Evolutionary conservation across 1,284 basidiomycete species (phyloP).

Genomic region (Ceratobasidium sp.): DNA sequence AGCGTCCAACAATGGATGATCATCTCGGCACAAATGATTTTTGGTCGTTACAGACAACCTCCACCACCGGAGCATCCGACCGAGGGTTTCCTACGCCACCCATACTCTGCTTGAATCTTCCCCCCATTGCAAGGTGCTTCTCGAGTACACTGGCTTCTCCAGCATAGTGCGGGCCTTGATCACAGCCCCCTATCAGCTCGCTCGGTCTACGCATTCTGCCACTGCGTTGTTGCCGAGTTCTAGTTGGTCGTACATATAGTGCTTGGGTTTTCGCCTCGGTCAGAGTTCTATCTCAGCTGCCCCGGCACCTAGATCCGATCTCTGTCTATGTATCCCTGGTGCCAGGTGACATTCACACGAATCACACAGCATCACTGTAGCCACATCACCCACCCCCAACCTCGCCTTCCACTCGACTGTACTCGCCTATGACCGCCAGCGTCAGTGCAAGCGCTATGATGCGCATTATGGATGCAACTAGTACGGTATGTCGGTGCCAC

Average conservation of each 20-base stretch:
- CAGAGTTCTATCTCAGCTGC: constrained; percentile 20
- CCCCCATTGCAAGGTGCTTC: no score
- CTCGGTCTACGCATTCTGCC: no score
- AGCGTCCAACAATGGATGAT: neutral
- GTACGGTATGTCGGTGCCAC: constrained; percentile 17
- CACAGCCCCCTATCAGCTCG: no score
- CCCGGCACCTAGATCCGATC: constrained; percentile 31
- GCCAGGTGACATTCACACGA: constrained; percentile 31
- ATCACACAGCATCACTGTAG: constrained; percentile 2
- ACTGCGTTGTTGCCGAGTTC: neutral
- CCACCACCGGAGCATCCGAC: neutral
- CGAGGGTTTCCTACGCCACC: neutral
- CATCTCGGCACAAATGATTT: neutral
- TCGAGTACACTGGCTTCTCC: no score
- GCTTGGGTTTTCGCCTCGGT: neutral
- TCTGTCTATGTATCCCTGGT: constrained; percentile 22
- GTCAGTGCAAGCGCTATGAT: constrained; percentile 19
- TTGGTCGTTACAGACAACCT: neutral
- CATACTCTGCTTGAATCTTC: neutral
- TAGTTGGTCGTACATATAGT: neutral
- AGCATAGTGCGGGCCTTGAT: no score
- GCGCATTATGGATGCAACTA: constrained; percentile 7
- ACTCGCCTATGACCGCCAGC: constrained; percentile 22
- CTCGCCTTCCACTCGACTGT: neutral
- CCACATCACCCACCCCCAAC: neutral